Percentiles rank a stretch among this genome's conserved stretches.
Conservation (phyloP, 2,329 filamentous ascomycete genomes). For the Stagonosporopsis cucurbitacearum region DNA sequence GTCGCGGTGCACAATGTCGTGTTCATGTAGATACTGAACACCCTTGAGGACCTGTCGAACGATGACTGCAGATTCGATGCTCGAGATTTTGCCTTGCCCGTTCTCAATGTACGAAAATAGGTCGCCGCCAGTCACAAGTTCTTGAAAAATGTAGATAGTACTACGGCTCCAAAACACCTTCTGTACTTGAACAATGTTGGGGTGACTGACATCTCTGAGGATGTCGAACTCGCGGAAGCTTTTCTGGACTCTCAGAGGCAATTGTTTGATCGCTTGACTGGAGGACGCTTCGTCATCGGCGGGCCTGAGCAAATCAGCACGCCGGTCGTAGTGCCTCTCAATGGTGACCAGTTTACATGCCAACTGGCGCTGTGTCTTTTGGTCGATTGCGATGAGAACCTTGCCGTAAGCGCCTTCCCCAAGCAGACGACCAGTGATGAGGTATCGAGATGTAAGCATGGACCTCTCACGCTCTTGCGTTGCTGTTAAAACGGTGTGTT, state of each 20-base stretch:
- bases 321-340: slow-evolving; percentile 29
- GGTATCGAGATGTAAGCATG: slow-evolving; percentile 57
- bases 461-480: slow-evolving; percentile 48
- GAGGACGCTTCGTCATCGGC: slow-evolving; percentile 5
- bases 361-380: slow-evolving; percentile 62
- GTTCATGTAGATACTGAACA: slow-evolving; percentile 63
- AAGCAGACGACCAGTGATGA: slow-evolving; percentile 58
- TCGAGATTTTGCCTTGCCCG: slow-evolving; percentile 54
- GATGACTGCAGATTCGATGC: slow-evolving; percentile 62
- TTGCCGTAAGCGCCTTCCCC: slow-evolving; percentile 62
- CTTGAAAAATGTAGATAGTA: slow-evolving; percentile 66
- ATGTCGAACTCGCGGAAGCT: slow-evolving; percentile 55
- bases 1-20: slow-evolving; percentile 65
- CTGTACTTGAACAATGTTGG: slow-evolving; percentile 65
- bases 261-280: slow-evolving; percentile 20
- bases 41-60: slow-evolving; percentile 63
- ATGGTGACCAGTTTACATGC: slow-evolving; percentile 72
- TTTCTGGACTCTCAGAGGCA: slow-evolving; percentile 34
- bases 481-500: slow-evolving; percentile 23
- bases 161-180: slow-evolving; percentile 61
- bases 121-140: slow-evolving; percentile 66
- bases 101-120: slow-evolving; percentile 65
- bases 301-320: slow-evolving; percentile 6
- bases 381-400: slow-evolving; percentile 63
- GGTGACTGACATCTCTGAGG: slow-evolving; percentile 62